Base-by-base conservation (phyloP, 1,284 basidiomycete genomes). In the Rhizoctonia solani region DNA sequence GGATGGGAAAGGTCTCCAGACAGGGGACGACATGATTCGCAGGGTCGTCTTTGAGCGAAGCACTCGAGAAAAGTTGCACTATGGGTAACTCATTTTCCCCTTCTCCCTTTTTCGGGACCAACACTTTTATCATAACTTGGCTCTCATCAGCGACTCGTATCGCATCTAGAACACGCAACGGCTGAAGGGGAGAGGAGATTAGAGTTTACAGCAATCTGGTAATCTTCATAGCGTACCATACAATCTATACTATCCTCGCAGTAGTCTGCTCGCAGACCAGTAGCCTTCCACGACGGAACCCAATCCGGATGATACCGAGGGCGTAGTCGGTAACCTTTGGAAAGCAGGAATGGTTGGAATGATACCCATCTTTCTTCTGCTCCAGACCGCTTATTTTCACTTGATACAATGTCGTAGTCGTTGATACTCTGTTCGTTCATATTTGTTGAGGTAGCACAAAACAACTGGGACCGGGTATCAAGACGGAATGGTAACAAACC, bases 51-150 rank as follows among this genome's bases (percentile, higher is more conserved):
- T 16, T 21, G 8, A 68, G 46, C 21, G 19, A 9, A 11, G 29
- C 25, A 27, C 56, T 53, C 14, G 63, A 30, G 8, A 68, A 39
- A 8, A 21, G 61, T 32, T 37, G n/a, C 4, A 46, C 30, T 9
- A 68, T 68, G 23, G 21, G 27, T 11, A 65, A 29, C n/a, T 68
- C 67, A 4, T 55, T 41, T 4, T 46, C 47, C 5, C 39, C n/a
- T 27, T 30, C 41, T 5, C 16, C 11, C 11, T 21, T 25, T 4
- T 14, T 14, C 37, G 16, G 37, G 16, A 8, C 16, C 37, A 39
- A 16, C 37, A 39, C 16, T 29, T 68, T 68, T 1, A 68, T 46
- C 21, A 66, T 37, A 14, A 68, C 67, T 9, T 21, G 16, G 25
- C 41, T 14, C 11, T 56, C 42, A 32, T 68, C 67, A 8, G 27